Conservation (phyloP, 2,329 filamentous ascomycete species). For the Blastomyces emzantsi region DNA sequence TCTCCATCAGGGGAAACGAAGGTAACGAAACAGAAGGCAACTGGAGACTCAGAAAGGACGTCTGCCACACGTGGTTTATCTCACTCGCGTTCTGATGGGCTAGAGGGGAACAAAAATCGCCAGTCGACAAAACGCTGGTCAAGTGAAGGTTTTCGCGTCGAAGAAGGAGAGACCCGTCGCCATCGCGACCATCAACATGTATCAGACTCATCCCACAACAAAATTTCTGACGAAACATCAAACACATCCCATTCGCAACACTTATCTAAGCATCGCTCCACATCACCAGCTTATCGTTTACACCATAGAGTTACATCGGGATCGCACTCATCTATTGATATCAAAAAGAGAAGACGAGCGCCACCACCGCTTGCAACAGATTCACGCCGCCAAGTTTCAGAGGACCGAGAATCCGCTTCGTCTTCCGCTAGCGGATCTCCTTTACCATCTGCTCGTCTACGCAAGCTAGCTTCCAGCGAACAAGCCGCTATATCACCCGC, state of each 20-base stretch:
- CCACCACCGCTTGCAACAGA: constrained; percentile 36
- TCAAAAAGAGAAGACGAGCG: constrained; percentile 27
- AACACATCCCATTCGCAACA: constrained; percentile 23
- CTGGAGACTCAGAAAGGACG: constrained; percentile 24
- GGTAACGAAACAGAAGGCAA: constrained; percentile 31
- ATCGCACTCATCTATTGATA: constrained; percentile 17
- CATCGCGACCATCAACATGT: constrained; percentile 18
- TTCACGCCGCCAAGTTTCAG: constrained; percentile 36
- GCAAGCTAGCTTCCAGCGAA: constrained; percentile 35
- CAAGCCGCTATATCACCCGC: constrained; percentile 52
- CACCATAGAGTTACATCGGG: constrained; percentile 32
- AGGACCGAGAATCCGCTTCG: constrained; percentile 38
- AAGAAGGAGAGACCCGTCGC: constrained; percentile 20
- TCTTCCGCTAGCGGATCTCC: constrained; percentile 39
- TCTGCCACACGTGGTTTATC: constrained; percentile 20
- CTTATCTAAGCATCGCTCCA: constrained; percentile 27
- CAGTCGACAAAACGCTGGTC: constrained; percentile 30
- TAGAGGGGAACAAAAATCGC: constrained; percentile 18
- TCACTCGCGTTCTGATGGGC: constrained; percentile 15
- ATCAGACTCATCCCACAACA: constrained; percentile 11
- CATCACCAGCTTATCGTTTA: constrained; percentile 28
- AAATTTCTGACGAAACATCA: constrained; percentile 24
- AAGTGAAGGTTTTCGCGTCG: constrained; percentile 23
- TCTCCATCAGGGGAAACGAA: constrained; percentile 29
- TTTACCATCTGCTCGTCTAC: constrained; percentile 32